Percentiles rank a stretch among this genome's conserved stretches.
These are phyloP conservation scores for Cucumis hystrix DNA, from an alignment of 306 rosid species.

Conservation along the genomic window DNA sequence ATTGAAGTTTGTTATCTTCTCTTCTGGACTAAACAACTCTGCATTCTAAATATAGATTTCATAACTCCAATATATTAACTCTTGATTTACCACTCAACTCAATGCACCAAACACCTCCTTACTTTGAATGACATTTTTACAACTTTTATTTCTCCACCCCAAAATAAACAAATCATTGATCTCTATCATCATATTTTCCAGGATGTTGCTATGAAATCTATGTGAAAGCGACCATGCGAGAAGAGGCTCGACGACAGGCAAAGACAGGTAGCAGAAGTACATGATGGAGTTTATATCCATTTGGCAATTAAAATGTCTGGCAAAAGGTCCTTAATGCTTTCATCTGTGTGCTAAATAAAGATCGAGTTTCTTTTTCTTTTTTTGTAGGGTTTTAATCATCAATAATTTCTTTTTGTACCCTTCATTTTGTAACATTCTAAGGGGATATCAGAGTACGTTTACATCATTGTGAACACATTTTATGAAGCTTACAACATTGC, in stretches of 20 bases:
- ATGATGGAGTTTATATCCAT: constrained; percentile 9
- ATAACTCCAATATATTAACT: no score
- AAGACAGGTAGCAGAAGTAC: constrained; percentile 13
- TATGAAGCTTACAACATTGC: not conserved
- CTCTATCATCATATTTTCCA: constrained; percentile 12
- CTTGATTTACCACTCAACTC: no score
- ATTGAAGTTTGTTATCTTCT: no score
- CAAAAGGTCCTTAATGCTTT: constrained; percentile 6
- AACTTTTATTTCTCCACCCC: not conserved
- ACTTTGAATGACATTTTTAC: no score
- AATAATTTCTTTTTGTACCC: constrained; percentile 9
- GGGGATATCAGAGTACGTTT: not conserved
- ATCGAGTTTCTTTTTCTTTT: not conserved
- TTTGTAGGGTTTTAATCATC: constrained; percentile 1
- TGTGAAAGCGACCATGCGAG: constrained; percentile 36
- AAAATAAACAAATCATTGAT: not conserved
- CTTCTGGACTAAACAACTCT: no score
- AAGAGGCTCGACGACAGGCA: constrained; percentile 38
- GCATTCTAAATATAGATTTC: no score
- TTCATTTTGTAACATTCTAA: not conserved
- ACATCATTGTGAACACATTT: not conserved
- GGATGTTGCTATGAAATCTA: constrained; percentile 78
- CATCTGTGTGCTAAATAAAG: constrained; percentile 20
- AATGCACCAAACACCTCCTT: no score
- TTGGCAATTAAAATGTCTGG: constrained; percentile 8